phyloP scores from a whole-genome alignment of 768 basidiomycete genomes.

The Russula compacta region DNA sequence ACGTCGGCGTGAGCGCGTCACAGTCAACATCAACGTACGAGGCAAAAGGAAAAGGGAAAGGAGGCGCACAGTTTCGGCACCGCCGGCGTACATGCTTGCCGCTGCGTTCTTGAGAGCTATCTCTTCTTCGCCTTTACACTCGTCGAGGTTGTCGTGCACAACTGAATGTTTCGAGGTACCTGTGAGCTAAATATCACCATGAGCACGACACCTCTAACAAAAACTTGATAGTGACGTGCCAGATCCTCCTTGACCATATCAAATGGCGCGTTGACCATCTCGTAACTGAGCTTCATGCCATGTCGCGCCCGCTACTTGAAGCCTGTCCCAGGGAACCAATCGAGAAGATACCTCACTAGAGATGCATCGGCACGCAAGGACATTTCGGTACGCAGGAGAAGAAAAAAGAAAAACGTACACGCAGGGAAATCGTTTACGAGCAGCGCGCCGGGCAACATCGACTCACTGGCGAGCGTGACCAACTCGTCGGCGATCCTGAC shows the following conservation, averaged over 20 bases:
- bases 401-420: not conserved
- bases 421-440: slow-evolving; percentile 2
- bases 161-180: slow-evolving; percentile 11
- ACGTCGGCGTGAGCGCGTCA: not conserved
- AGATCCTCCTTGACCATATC: slow-evolving; percentile 6
- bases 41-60: not conserved
- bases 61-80: slow-evolving; percentile 3
- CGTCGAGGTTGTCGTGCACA: slow-evolving; percentile 8
- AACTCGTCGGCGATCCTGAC: slow-evolving; percentile 5
- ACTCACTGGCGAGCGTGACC: slow-evolving; percentile 4
- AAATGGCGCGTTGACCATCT: slow-evolving; percentile 10
- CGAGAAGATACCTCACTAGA: not conserved
- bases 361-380: too few relatives aligned
- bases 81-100: slow-evolving; percentile 8
- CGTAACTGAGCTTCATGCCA: not conserved
- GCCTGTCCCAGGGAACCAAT: slow-evolving; percentile 9
- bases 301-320: slow-evolving; percentile 5
- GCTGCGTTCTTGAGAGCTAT: slow-evolving; percentile 2
- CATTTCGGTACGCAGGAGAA: too few relatives aligned
- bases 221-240: not conserved
- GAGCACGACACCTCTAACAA: not conserved
- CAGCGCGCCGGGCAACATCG: not conserved
- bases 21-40: too few relatives aligned
- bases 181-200: not conserved
- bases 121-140: not conserved